Percentiles rank a stretch among this genome's conserved stretches.
Evolutionary conservation across 768 basidiomycete genomes (phyloP).

Genomic region (Tricholoma bakamatsutake): DNA sequence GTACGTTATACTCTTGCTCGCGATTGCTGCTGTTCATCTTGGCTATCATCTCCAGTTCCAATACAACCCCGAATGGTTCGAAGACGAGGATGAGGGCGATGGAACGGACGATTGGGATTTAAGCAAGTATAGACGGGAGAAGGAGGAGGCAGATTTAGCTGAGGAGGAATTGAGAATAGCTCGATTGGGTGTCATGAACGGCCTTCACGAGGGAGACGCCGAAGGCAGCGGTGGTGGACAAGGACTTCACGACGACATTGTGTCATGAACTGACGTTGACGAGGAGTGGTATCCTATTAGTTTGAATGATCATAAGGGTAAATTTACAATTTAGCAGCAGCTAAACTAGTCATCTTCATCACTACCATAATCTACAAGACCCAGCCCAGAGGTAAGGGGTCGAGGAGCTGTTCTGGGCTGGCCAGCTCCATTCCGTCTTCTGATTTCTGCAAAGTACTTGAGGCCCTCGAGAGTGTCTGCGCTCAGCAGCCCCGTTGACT

Average conservation of each 20-base stretch:
- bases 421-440: slow-evolving; percentile 52
- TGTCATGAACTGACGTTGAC: not conserved
- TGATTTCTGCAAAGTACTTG: slow-evolving; percentile 86
- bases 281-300: not conserved
- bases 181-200: slow-evolving; percentile 32
- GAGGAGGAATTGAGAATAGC: slow-evolving; percentile 51
- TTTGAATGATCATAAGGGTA: slow-evolving; percentile 4
- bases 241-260: not conserved
- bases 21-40: slow-evolving; percentile 2
- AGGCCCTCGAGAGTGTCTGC: slow-evolving; percentile 86
- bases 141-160: slow-evolving; percentile 54
- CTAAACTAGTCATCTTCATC: slow-evolving; percentile 52
- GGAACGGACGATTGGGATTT: slow-evolving; percentile 55
- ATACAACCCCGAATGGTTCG: slow-evolving; percentile 94
- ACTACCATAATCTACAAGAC: slow-evolving; percentile 74
- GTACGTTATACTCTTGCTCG: slow-evolving; percentile 36
- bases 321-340: slow-evolving; percentile 7
- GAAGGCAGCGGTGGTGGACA: slow-evolving; percentile 26
- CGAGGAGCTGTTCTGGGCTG: slow-evolving; percentile 24
- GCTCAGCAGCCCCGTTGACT: slow-evolving; percentile 60
- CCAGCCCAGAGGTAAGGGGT: slow-evolving; percentile 42
- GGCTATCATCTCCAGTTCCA: slow-evolving; percentile 58
- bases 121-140: slow-evolving; percentile 51
- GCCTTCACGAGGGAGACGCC: slow-evolving; percentile 21
- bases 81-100: slow-evolving; percentile 60